Percentiles rank a stretch among this genome's conserved stretches.
phyloP scores from a whole-genome alignment of 306 rosid species.

The Prunus campanulata region DNA sequence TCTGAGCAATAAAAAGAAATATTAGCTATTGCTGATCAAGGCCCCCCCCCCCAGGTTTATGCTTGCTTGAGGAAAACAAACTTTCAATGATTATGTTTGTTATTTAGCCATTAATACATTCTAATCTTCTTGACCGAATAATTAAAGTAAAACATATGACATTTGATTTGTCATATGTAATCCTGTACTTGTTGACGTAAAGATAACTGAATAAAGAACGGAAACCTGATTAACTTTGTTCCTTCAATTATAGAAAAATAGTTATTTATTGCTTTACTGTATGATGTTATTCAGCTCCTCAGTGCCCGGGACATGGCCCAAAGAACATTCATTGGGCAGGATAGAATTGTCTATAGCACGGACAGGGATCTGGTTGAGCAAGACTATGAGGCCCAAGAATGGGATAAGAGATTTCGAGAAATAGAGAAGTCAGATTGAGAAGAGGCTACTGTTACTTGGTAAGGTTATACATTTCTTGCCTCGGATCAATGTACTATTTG shows the following conservation, averaged over 20 bases:
- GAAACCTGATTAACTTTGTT: neutral
- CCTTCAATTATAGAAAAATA: neutral
- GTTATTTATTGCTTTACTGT: neutral
- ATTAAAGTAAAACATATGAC: neutral
- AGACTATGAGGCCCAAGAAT: conserved; percentile 72
- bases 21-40: neutral
- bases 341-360: conserved; percentile 89
- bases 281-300: conserved; percentile 57
- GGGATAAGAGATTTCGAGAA: conserved; percentile 88
- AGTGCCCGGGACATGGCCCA: conserved; percentile 95
- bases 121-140: neutral
- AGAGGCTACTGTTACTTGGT: conserved; percentile 2
- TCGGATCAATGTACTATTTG: neutral
- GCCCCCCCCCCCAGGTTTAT: neutral
- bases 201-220: neutral
- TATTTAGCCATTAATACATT: neutral
- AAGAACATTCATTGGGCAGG: conserved; percentile 75
- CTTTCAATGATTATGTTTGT: neutral
- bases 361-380: conserved; percentile 91
- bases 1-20: neutral
- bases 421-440: conserved; percentile 68
- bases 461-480: conserved; percentile 4
- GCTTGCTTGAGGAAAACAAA: neutral
- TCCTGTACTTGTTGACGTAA: neutral
- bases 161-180: neutral